phyloP scores from a whole-genome alignment of 1,139 yeast species.

The Debaryomyces fabryi region DNA sequence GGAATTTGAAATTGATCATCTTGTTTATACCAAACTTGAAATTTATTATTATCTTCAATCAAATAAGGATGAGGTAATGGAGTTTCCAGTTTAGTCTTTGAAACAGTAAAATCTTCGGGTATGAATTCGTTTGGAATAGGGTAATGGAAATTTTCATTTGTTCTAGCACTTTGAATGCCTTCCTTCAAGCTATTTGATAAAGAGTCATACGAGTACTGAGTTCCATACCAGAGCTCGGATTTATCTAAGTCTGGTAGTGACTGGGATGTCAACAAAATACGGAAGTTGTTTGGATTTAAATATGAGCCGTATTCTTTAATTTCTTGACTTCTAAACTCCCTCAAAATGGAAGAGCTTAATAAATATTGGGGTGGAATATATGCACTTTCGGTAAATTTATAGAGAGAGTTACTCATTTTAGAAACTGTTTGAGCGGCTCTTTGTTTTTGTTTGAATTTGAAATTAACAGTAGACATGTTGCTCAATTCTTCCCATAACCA shows the following conservation, averaged over 20 bases:
- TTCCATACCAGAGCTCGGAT: conserved; percentile 87
- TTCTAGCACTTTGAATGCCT: conserved; percentile 32
- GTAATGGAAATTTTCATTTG: conserved; percentile 51
- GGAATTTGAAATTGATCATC: conserved; percentile 92
- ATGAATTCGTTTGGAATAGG: conserved; percentile 79
- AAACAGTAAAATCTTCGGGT: conserved; percentile 72
- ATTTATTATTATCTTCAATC: conserved; percentile 33
- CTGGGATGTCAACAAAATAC: conserved; percentile 61
- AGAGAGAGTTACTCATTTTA: conserved; percentile 47
- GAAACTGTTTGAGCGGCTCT: conserved; percentile 64
- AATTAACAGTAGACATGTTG: conserved; percentile 51
- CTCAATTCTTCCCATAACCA: conserved; percentile 57
- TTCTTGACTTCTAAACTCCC: conserved; percentile 58
- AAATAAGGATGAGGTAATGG: conserved; percentile 44
- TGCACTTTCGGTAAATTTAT: conserved; percentile 37
- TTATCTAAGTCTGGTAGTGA: conserved; percentile 41
- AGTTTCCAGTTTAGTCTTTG: conserved; percentile 35
- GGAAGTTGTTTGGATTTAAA: conserved; percentile 61
- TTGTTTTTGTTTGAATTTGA: conserved; percentile 68
- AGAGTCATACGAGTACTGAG: conserved; percentile 61
- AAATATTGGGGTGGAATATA: conserved; percentile 65
- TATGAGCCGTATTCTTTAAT: conserved; percentile 54
- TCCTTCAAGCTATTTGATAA: conserved; percentile 43
- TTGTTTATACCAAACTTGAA: conserved; percentile 80
- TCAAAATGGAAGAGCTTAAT: conserved; percentile 58